Conservation (phyloP, 345 rosid species). For the Pistacia atlantica region DNA sequence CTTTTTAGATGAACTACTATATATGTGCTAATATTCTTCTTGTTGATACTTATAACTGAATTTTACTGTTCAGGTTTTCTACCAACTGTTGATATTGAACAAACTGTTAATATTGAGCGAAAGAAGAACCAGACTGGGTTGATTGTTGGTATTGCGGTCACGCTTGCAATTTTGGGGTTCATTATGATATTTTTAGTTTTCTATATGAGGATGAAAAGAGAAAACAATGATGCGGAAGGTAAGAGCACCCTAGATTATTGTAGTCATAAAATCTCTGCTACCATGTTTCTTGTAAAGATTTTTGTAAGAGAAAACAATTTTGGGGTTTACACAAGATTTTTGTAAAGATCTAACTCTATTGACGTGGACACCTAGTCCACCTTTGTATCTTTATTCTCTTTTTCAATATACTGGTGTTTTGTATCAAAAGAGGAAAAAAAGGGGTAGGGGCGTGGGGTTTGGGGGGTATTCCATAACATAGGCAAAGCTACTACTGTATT, state of each 20-base stretch:
- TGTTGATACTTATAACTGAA: neutral
- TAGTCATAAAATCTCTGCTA: neutral
- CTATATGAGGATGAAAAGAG: neutral
- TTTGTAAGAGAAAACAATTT: too few relatives aligned
- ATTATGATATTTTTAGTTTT: neutral
- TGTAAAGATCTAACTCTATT: too few relatives aligned
- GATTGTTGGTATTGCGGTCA: constrained; percentile 26
- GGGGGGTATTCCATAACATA: too few relatives aligned
- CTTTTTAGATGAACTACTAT: too few relatives aligned
- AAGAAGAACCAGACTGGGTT: constrained; percentile 18
- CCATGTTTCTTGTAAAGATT: neutral
- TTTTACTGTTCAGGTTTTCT: constrained; percentile 12
- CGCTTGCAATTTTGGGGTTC: neutral
- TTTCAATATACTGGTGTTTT: too few relatives aligned
- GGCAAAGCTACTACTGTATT: neutral
- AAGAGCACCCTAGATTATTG: neutral
- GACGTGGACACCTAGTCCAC: too few relatives aligned
- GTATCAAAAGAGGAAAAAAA: too few relatives aligned
- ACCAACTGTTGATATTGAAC: constrained; percentile 13
- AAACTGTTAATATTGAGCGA: too few relatives aligned
- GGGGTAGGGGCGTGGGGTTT: too few relatives aligned
- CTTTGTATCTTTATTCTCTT: too few relatives aligned
- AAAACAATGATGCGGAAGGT: constrained; percentile 29
- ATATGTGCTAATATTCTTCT: too few relatives aligned
- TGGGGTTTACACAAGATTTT: too few relatives aligned